Evolutionary conservation across 805 yeast species (phyloP).

Genomic region (Pichia scutulata): DNA sequence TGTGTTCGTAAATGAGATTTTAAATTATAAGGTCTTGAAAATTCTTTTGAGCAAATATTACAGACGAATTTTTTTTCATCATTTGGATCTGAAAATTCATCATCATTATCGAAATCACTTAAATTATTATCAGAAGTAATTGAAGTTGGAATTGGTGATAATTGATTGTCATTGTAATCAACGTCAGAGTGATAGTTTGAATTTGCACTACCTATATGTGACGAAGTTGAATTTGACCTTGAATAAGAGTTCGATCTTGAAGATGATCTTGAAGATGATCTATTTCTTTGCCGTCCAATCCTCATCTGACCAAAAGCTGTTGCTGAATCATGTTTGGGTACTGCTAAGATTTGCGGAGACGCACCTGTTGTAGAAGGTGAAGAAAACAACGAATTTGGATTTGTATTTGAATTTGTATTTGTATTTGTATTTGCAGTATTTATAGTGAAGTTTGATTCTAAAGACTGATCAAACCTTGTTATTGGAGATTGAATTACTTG

Average conservation of each 20-base stretch:
- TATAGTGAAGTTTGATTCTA: neutral
- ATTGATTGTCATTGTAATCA: neutral
- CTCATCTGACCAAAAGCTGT: slow-evolving; percentile 21
- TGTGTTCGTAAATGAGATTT: slow-evolving; percentile 90
- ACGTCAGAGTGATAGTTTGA: slow-evolving; percentile 8
- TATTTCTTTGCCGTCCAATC: slow-evolving; percentile 33
- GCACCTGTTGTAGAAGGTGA: neutral
- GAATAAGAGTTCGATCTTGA: slow-evolving; percentile 22
- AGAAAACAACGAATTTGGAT: neutral
- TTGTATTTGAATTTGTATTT: too few species aligned
- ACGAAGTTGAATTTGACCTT: neutral
- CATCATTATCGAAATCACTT: slow-evolving; percentile 4
- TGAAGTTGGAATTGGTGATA: slow-evolving; percentile 1
- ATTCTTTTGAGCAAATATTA: slow-evolving; percentile 73
- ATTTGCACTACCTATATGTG: neutral
- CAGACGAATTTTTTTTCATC: slow-evolving; percentile 67
- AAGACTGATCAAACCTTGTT: neutral
- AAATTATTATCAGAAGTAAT: slow-evolving; percentile 10
- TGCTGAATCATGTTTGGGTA: neutral
- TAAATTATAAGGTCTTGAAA: slow-evolving; percentile 88
- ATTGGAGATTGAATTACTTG: neutral
- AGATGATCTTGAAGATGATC: slow-evolving; percentile 22
- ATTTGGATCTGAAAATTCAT: slow-evolving; percentile 41
- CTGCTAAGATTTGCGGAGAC: neutral
- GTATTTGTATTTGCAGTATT: neutral